Percentiles rank a stretch among this genome's conserved stretches.
phyloP scores from a whole-genome alignment of 331 rosid species.

The Phaseolus coccineus region DNA sequence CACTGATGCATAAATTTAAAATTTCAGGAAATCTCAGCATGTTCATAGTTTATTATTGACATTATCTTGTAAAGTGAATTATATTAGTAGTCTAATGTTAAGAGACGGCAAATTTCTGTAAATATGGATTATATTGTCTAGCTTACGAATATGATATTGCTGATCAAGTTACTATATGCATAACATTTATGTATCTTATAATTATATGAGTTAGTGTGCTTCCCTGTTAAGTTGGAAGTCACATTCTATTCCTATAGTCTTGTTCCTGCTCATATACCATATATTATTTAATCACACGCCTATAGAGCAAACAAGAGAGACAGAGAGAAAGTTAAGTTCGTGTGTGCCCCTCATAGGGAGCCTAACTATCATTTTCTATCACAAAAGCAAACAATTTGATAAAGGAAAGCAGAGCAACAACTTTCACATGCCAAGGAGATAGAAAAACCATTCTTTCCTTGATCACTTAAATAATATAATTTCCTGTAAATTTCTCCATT shows the following conservation, averaged over 20 bases:
- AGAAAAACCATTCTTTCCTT: not conserved
- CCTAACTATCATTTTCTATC: constrained; percentile 8
- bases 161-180: not conserved
- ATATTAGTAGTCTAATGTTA: constrained; percentile 8
- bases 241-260: constrained; percentile 7
- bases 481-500: constrained; percentile 7
- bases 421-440: constrained; percentile 6
- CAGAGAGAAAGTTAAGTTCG: not conserved
- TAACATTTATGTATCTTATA: not conserved
- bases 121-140: constrained; percentile 23
- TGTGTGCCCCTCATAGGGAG: not conserved
- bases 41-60: not conserved
- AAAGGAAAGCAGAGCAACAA: constrained; percentile 24
- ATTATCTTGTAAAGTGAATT: not conserved
- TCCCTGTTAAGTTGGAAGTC: constrained; percentile 10
- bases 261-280: not conserved
- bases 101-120: constrained; percentile 20
- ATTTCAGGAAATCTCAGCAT: constrained; percentile 9
- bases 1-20: constrained; percentile 13
- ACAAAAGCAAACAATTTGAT: constrained; percentile 14
- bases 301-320: no score
- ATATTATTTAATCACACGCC: not conserved
- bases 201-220: not conserved
- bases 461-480: not conserved
- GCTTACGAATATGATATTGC: not conserved